These are phyloP conservation scores for Exserohilum turcica DNA, from an alignment of 2,329 filamentous ascomycete species.

Conservation along the genomic window DNA sequence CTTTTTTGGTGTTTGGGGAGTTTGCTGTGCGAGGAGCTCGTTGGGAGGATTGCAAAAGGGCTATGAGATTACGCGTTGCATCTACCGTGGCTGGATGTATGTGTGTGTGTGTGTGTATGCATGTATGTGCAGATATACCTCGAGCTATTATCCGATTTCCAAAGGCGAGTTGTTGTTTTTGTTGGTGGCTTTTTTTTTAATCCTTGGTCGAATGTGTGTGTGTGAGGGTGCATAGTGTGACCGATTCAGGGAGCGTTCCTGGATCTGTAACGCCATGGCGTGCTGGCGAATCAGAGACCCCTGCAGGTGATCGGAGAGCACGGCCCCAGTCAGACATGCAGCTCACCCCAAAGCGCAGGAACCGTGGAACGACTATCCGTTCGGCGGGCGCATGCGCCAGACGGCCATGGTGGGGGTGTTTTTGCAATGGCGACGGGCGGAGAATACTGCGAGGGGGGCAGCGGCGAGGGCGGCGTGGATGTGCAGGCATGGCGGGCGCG, in stretches of 20 bases:
- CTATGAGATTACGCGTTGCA: slow-evolving; percentile 8
- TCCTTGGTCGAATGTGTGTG: no score
- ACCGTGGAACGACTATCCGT: slow-evolving; percentile 15
- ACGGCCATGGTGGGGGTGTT: neutral
- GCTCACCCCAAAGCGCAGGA: slow-evolving; percentile 13
- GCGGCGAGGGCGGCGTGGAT: no score
- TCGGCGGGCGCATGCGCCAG: neutral
- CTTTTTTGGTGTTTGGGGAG: slow-evolving; percentile 30
- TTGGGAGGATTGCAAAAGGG: slow-evolving; percentile 14
- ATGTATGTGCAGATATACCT: slow-evolving; percentile 13
- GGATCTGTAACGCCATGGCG: slow-evolving; percentile 12
- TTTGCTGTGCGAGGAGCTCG: slow-evolving; percentile 18
- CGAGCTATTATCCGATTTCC: slow-evolving; percentile 12
- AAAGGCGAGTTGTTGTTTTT: slow-evolving; percentile 10
- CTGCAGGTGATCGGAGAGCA: slow-evolving; percentile 23
- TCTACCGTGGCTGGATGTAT: slow-evolving; percentile 8
- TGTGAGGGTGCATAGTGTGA: neutral
- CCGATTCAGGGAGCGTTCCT: slow-evolving; percentile 13
- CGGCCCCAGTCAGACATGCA: slow-evolving; percentile 21
- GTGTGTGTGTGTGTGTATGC: no score
- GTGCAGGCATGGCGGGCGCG: neutral
- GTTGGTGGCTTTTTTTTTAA: no score
- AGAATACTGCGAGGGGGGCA: no score
- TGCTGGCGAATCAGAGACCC: slow-evolving; percentile 17
- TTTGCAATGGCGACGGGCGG: no score